Percentiles rank a stretch among this genome's conserved stretches.
phyloP scores from a whole-genome alignment of 2,329 filamentous ascomycete genomes.

The Pseudophaeomoniella oleicola region DNA sequence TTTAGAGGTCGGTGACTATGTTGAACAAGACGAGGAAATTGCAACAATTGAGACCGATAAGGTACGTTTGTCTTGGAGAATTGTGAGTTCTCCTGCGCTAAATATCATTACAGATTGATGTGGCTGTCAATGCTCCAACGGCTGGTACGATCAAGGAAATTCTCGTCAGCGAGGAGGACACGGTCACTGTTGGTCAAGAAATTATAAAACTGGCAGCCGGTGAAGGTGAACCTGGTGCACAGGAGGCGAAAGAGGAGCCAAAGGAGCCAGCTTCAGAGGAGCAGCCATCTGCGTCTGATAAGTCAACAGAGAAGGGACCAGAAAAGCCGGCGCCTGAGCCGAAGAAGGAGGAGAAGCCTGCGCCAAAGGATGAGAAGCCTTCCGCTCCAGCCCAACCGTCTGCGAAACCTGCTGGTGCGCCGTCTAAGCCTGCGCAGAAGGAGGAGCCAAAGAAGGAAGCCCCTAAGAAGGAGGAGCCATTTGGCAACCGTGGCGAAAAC shows the following conservation, averaged over 20 bases:
- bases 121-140: constrained; percentile 86
- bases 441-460: constrained; percentile 14
- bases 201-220: constrained; percentile 75
- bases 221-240: constrained; percentile 42
- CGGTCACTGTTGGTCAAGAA: constrained; percentile 86
- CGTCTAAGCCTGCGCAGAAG: constrained; percentile 9
- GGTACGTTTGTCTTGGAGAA: constrained; percentile 32
- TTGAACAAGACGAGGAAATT: constrained; percentile 93
- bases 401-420: constrained; percentile 8
- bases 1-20: constrained; percentile 71
- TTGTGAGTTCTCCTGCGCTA: constrained; percentile 3
- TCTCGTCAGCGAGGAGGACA: constrained; percentile 85
- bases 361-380: constrained; percentile 19
- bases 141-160: constrained; percentile 86
- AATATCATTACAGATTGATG: constrained; percentile 57
- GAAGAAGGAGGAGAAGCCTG: constrained; percentile 17
- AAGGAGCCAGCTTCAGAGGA: constrained; percentile 45
- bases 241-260: constrained; percentile 40
- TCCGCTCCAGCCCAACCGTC: constrained; percentile 9
- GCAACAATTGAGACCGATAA: constrained; percentile 99
- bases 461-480: constrained; percentile 20
- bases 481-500: constrained; percentile 73
- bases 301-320: constrained; percentile 30
- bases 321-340: constrained; percentile 12
- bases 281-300: constrained; percentile 41